Conservation (phyloP, 2,329 filamentous ascomycete species). For the Chrysoporthe austroafricana region DNA sequence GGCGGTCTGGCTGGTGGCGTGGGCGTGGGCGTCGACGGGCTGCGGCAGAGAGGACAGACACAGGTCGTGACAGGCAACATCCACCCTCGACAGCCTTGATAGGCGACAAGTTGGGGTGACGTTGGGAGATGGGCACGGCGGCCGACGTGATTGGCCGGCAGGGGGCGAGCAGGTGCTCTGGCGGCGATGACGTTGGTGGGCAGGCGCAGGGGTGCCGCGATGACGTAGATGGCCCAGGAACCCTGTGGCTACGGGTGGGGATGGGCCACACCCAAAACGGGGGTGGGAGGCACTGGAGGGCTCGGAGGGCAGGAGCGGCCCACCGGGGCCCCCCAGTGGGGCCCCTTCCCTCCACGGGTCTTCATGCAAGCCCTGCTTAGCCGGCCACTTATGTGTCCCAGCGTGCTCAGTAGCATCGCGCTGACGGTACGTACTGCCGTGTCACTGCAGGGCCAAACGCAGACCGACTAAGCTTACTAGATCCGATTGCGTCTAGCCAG, state of each 20-base stretch:
- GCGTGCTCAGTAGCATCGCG: background rate
- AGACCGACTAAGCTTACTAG: slow-evolving; percentile 7
- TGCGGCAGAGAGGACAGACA: no score
- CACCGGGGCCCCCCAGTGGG: background rate
- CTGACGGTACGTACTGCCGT: background rate
- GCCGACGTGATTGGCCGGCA: slow-evolving; percentile 13
- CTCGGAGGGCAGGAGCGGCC: no score
- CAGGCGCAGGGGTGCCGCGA: slow-evolving; percentile 1
- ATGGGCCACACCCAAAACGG: background rate
- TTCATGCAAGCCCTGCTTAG: slow-evolving; percentile 1
- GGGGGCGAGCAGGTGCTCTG: slow-evolving; percentile 3
- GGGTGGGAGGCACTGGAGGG: background rate
- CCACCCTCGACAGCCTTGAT: background rate
- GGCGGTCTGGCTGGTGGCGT: no score
- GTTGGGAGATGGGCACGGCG: background rate
- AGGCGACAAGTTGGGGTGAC: slow-evolving; percentile 2
- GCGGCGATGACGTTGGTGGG: slow-evolving; percentile 23
- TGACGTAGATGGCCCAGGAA: slow-evolving; percentile 21
- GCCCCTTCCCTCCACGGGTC: background rate
- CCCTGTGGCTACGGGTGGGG: background rate
- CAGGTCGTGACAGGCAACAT: no score
- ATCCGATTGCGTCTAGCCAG: slow-evolving; percentile 12
- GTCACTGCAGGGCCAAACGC: background rate
- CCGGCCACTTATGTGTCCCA: background rate
- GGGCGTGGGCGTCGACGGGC: no score